phyloP scores from a whole-genome alignment of 768 basidiomycete genomes.

The Suillus plorans region DNA sequence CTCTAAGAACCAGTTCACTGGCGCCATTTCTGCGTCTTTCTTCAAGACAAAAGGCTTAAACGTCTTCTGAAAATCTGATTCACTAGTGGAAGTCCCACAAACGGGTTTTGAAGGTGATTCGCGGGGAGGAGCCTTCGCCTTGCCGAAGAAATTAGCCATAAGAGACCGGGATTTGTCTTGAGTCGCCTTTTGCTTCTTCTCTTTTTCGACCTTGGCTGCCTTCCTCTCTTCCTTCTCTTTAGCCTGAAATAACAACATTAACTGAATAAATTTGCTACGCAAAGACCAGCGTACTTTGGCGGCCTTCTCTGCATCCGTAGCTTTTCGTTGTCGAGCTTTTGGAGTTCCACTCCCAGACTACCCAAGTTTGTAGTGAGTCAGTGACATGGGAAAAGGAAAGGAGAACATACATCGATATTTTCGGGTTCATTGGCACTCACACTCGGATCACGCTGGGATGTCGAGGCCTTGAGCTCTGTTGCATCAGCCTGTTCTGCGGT shows the following conservation, averaged over 20 bases:
- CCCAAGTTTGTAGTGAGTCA: constrained; percentile 10
- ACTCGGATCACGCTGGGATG: constrained; percentile 27
- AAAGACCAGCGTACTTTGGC: constrained; percentile 22
- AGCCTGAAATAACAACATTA: constrained; percentile 43
- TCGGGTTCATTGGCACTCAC: constrained; percentile 29
- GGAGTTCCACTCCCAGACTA: constrained; percentile 27
- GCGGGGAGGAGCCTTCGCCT: constrained; percentile 42
- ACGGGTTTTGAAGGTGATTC: constrained; percentile 25
- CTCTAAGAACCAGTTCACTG: constrained; percentile 64
- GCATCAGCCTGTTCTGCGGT: constrained; percentile 1
- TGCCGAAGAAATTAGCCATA: constrained; percentile 79
- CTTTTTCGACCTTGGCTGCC: constrained; percentile 65
- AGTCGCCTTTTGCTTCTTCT: constrained; percentile 68
- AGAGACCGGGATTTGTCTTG: constrained; percentile 72
- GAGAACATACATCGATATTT: constrained; percentile 37
- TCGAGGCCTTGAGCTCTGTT: constrained; percentile 28
- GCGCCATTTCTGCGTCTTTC: constrained; percentile 72
- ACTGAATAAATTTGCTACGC: background rate
- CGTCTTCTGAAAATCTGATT: constrained; percentile 66
- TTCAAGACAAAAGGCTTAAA: constrained; percentile 83
- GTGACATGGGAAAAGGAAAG: background rate
- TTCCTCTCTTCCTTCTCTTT: constrained; percentile 70
- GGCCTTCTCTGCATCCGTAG: constrained; percentile 53
- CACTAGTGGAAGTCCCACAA: constrained; percentile 34
- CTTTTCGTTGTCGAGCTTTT: constrained; percentile 48